Evolutionary conservation across 129 eudicot species (phyloP), one percentile per base, ranked within the genome.

Genomic region (Helianthus annuus): DNA sequence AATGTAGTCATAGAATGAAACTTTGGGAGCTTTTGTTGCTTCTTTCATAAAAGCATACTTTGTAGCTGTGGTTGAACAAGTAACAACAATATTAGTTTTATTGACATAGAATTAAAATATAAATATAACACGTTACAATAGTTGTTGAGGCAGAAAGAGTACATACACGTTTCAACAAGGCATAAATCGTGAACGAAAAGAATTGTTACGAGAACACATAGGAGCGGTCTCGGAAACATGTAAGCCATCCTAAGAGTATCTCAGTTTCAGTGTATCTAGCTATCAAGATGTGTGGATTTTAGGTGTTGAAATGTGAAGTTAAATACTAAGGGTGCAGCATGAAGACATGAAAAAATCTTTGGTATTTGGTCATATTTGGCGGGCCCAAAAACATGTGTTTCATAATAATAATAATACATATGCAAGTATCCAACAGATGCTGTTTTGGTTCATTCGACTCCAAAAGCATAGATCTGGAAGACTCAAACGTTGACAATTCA

Each of bases 1-100:
- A 32, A 59, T 59, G 65, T 59, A 59, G 65, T 59, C 65, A 12
- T 59, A 59, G 17, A 59, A 59, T 59, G 65, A 59, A 3, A 4
- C 13, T 7, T 59, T 59, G 15, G 65, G 65, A 59, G 65, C 65
- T 12, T 4, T 29, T 27, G 42, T 59, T 59, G 65, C 65, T 59
- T 59, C 65, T 27, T 59, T 9, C 42, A 29, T 59, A 39, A 59
- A 59, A 7, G 65, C 12, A 29, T 59, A 59, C 10, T 59, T 12
- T 29, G 44, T 38, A 59, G 36, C 62, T 56, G 36, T 8, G 19
- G 6, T 56, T 7, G 9, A 19, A 22, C 36, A 32, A 32, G 36
- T 32, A 32, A 32, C 36, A 32, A 32, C 5, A 29, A 17, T 6
- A 56, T 22, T 56, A 56, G 14, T 3, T 22, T 56, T 1, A 32